Percentiles rank a stretch among this genome's conserved stretches.
These are phyloP conservation scores for Dendrostoma leiphaemia DNA, from an alignment of 2,329 filamentous ascomycete genomes.

Conservation along the genomic window DNA sequence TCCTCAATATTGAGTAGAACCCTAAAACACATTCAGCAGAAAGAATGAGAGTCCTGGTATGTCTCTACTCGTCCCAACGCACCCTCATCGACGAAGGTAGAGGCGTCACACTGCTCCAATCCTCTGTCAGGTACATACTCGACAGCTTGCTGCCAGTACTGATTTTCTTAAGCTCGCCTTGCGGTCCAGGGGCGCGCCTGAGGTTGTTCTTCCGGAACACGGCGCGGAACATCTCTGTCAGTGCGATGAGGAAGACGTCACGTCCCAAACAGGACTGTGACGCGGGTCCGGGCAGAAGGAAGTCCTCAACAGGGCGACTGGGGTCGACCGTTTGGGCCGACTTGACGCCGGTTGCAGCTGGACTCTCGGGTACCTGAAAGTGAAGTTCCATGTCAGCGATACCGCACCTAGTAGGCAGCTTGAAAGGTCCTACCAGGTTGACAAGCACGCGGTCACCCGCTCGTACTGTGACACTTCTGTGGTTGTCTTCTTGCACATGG, in stretches of 20 bases:
- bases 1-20: too few species aligned
- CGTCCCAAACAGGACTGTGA: constrained; percentile 62
- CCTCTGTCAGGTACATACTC: constrained; percentile 63
- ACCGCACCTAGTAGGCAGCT: background rate
- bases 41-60: too few species aligned
- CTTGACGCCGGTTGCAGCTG: too few species aligned
- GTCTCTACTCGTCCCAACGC: constrained; percentile 32
- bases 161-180: constrained; percentile 68
- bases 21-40: too few species aligned
- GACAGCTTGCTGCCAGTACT: constrained; percentile 47
- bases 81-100: constrained; percentile 34
- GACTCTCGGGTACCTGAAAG: constrained; percentile 54
- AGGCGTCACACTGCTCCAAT: constrained; percentile 46
- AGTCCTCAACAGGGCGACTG: constrained; percentile 59
- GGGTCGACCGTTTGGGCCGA: constrained; percentile 58
- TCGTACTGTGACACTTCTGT: too few species aligned
- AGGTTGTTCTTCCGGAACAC: constrained; percentile 62
- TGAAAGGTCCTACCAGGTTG: constrained; percentile 48
- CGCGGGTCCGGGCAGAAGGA: constrained; percentile 64
- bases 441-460: constrained; percentile 62
- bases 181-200: constrained; percentile 57
- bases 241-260: constrained; percentile 57
- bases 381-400: constrained; percentile 33
- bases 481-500: constrained; percentile 39
- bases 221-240: constrained; percentile 67